Base-by-base conservation (phyloP, 805 yeast genomes). In the Teunomyces kruisii region DNA sequence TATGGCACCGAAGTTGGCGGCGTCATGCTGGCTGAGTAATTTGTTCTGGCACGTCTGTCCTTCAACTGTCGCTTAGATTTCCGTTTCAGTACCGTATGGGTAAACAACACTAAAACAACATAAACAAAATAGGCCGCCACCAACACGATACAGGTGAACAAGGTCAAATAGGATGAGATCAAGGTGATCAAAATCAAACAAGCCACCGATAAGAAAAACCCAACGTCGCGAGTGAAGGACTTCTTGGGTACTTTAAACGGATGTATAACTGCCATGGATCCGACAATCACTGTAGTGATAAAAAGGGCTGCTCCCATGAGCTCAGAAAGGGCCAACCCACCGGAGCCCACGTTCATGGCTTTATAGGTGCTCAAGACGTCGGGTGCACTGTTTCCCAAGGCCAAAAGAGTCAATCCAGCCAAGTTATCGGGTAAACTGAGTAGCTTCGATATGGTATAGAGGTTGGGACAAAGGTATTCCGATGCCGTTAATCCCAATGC, bases 351-450 rank as follows among this genome's bases (percentile, higher is more conserved):
- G 9, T 76, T 74, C 80, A 94, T 78, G 3, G 97, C 96, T 40
- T 84, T 83, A 59, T 82, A 88, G 0, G 96, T 89, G 39, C 92
- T 79, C 30, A 90, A 77, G 3, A 92, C 81, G 62, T 92, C 99
- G 0, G 97, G 96, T 0, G 95, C 76, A 3, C 96, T 96, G 64
- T 92, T 92, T 0, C 97, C 98, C 48, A 92, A 74, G 0, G 98
- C 96, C 42, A 94, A 68, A 16, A 92, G 67, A 0, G 97, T 91
- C 52, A 92, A 75, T 0, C 98, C 98, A 9, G 94, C 83, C 14
- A 91, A 66, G 46, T 86, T 81, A 48, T 88, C 94, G 13, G 91
- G 80, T 41, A 92, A 64, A 7, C 80, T 75, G 8, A 89, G 64
- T 12, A 76, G 60, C 10, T 71, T 70, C 0, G 97, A 83, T 12